Percentiles rank a stretch among this genome's conserved stretches.
Evolutionary conservation across 1,139 yeast genomes (phyloP).

Genomic region (Geotrichum citri-aurantii): DNA sequence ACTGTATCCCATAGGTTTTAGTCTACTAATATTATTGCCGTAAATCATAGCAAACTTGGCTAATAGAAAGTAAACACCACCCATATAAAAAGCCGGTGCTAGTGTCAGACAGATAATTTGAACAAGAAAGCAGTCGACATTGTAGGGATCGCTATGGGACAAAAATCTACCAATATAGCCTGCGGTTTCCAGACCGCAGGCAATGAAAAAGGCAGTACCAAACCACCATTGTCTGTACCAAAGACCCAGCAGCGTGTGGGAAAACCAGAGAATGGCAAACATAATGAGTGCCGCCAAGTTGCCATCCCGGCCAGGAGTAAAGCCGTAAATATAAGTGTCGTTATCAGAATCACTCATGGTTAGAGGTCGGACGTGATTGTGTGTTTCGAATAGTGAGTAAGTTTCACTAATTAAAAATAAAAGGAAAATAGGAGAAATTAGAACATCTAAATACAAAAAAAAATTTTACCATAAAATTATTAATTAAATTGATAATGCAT

Average conservation of each 20-base stretch:
- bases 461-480: too few relatives aligned
- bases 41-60: conserved; percentile 68
- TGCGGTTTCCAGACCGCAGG: conserved; percentile 55
- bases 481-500: too few relatives aligned
- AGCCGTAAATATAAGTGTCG: conserved; percentile 37
- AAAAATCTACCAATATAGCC: conserved; percentile 68
- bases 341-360: background rate
- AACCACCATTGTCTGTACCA: conserved; percentile 70
- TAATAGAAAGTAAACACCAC: conserved; percentile 71
- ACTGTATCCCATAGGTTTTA: conserved; percentile 73
- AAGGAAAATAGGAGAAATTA: too few relatives aligned
- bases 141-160: conserved; percentile 38
- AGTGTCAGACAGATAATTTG: conserved; percentile 70
- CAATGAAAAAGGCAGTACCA: conserved; percentile 54
- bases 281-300: conserved; percentile 48
- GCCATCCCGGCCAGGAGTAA: conserved; percentile 42
- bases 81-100: conserved; percentile 88
- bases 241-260: conserved; percentile 41
- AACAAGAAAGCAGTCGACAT: conserved; percentile 46
- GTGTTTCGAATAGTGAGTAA: too few relatives aligned
- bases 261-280: conserved; percentile 42
- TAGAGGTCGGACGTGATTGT: background rate
- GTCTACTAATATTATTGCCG: conserved; percentile 54
- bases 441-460: too few relatives aligned
- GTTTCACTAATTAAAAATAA: too few relatives aligned